These are phyloP conservation scores for Bryopsis sp. DNA, from an alignment of 139 green algal genomes.

Conservation along the genomic window DNA sequence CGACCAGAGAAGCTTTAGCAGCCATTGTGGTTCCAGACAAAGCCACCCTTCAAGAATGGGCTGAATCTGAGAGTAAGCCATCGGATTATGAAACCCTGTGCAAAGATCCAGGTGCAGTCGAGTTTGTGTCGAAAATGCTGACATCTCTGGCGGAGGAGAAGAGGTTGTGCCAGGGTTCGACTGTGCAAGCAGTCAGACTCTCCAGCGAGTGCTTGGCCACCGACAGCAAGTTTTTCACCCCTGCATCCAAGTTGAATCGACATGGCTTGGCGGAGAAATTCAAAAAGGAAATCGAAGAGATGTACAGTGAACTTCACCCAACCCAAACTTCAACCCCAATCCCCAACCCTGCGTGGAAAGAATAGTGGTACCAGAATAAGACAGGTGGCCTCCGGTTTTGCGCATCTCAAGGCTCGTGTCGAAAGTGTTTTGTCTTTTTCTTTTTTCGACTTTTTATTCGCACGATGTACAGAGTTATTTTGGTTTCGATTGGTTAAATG, in stretches of 20 bases:
- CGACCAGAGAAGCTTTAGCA: neutral
- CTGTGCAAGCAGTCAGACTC: constrained; percentile 32
- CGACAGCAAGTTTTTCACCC: constrained; percentile 82
- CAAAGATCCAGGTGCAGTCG: constrained; percentile 22
- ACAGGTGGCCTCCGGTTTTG: too few relatives aligned
- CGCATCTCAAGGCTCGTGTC: too few relatives aligned
- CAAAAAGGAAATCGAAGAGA: constrained; percentile 21
- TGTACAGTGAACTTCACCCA: neutral
- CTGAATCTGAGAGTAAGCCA: neutral
- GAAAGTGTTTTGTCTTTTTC: too few relatives aligned
- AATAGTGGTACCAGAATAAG: too few relatives aligned
- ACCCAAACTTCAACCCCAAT: too few relatives aligned
- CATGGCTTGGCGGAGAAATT: constrained; percentile 61
- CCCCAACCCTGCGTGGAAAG: too few relatives aligned
- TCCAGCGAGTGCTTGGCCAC: constrained; percentile 29
- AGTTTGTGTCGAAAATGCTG: constrained; percentile 38
- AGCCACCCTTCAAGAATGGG: constrained; percentile 28
- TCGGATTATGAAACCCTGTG: constrained; percentile 28
- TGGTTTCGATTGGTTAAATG: too few relatives aligned
- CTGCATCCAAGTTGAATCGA: constrained; percentile 90
- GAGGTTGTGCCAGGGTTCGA: too few relatives aligned
- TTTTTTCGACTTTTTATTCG: too few relatives aligned
- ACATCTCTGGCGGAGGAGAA: constrained; percentile 61
- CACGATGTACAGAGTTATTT: too few relatives aligned
- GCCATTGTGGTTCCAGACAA: constrained; percentile 17